Conservation (phyloP, 352 stramenopile species). For the Globisporangium irregulare region DNA sequence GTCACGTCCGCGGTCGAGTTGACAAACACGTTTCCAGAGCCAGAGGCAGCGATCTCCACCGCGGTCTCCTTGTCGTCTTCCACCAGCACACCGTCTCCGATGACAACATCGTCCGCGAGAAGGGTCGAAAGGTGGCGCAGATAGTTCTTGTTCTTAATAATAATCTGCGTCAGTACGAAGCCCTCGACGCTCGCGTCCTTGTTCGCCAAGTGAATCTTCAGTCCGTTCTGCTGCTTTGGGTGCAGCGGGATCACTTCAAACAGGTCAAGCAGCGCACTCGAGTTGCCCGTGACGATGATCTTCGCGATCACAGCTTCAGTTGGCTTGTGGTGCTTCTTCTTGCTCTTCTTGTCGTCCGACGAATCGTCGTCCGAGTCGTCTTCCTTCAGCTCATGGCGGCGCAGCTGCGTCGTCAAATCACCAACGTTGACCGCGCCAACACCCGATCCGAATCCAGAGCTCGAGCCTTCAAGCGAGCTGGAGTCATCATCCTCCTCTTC, state of each 20-base stretch:
- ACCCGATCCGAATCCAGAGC: not conserved
- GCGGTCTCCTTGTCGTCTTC: constrained; percentile 31
- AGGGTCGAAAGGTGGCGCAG: constrained; percentile 36
- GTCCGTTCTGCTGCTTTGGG: constrained; percentile 32
- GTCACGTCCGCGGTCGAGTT: constrained; percentile 26
- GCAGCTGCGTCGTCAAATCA: constrained; percentile 16
- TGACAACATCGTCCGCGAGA: constrained; percentile 35
- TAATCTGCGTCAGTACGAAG: constrained; percentile 55
- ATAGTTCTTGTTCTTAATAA: constrained; percentile 43
- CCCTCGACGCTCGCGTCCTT: constrained; percentile 42
- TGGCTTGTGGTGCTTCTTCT: constrained; percentile 8
- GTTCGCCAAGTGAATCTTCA: constrained; percentile 55
- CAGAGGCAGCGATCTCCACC: constrained; percentile 39
- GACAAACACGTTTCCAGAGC: constrained; percentile 40
- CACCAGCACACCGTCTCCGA: constrained; percentile 44
- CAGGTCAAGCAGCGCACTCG: constrained; percentile 40
- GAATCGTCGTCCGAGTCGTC: constrained; percentile 9
- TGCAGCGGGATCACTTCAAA: constrained; percentile 43
- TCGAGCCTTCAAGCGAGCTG: constrained; percentile 9
- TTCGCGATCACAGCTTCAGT: constrained; percentile 39
- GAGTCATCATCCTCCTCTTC: not conserved
- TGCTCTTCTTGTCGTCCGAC: constrained; percentile 17
- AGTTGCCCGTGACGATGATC: constrained; percentile 58
- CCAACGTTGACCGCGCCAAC: constrained; percentile 5
- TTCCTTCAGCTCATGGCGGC: not conserved